Base-by-base conservation (phyloP, 306 rosid genomes). In the Prunus davidiana region DNA sequence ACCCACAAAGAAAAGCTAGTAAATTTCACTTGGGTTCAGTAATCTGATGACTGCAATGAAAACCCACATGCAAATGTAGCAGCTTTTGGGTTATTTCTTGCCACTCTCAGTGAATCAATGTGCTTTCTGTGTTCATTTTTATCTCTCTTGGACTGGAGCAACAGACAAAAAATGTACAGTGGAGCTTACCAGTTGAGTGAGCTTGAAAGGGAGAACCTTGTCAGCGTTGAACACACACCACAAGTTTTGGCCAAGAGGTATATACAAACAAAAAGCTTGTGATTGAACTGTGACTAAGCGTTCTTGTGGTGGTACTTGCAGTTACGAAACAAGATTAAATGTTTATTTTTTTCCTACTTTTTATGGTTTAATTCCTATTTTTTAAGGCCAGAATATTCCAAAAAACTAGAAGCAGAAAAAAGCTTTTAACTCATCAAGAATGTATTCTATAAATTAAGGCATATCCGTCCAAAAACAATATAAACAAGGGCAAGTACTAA, bases 31-130 rank as follows among this genome's bases (percentile, higher is more conserved):
- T 52, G 74, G 74, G 49, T 32, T 32, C 47, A 72, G 69, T 16
- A 43, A 74, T 45, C 70, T 80, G 41, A 58, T 68, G 28, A 30
- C 25, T 46, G 69, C 20, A 67, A 19, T 32, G 75, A 85, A 76
- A 69, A 80, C 34, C 67, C 38, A 27, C 11, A 19, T 8, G 50
- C 58, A 13, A 71, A 74, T 51, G 15, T 25, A 64, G 32, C 32
- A n/a, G 47, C 18, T 58, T 50, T 34, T 46, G 61, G 3, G 41
- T 46, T n/a, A 13, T 15, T 22, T 41, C 3, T 12, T 8, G 78
- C 7, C 30, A 46, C 20, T 20, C 10, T 68, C 43, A 38, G 43
- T 38, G 43, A 5, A 34, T 34, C 8, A 34, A 34, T 34, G 1
- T 34, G 41, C 41, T 34, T 5, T 38, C 43, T 38, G 43, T 38